Conservation (phyloP, 2,329 filamentous ascomycete genomes). For the Rasamsonia emersonii region DNA sequence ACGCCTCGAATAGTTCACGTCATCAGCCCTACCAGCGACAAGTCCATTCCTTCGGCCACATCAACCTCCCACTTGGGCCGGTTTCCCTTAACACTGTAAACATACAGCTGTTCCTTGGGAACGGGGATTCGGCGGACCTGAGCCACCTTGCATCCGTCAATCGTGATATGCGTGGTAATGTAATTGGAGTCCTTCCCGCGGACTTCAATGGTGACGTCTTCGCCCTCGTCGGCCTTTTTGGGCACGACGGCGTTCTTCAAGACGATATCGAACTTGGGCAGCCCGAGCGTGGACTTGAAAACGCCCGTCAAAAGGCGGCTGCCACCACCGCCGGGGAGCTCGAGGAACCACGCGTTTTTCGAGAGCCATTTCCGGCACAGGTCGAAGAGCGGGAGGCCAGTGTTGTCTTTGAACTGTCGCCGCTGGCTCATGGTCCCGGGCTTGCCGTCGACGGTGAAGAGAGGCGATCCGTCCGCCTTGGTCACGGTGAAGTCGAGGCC, state of each 20-base stretch:
- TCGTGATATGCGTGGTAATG: background rate
- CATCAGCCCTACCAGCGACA: background rate
- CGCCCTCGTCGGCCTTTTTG: background rate
- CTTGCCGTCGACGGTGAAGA: background rate
- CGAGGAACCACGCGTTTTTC: background rate
- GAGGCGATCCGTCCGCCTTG: background rate
- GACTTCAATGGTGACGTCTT: background rate
- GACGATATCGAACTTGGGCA: background rate
- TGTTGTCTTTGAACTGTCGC: background rate
- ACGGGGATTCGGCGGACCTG: background rate
- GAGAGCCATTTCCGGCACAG: background rate
- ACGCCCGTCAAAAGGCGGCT: background rate
- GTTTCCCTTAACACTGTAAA: background rate
- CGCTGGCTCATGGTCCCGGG: background rate
- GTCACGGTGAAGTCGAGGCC: background rate
- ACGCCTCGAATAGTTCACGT: too few relatives aligned
- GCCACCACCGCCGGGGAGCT: background rate
- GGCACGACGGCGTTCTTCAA: background rate
- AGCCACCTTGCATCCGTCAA: background rate
- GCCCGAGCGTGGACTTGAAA: background rate
- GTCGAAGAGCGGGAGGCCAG: background rate
- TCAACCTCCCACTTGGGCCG: background rate
- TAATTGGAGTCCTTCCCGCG: background rate
- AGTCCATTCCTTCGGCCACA: background rate
- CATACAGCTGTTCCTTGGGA: background rate